Base-by-base conservation (phyloP, 805 yeast genomes). In the Kluyveromyces dobzhanskii region DNA sequence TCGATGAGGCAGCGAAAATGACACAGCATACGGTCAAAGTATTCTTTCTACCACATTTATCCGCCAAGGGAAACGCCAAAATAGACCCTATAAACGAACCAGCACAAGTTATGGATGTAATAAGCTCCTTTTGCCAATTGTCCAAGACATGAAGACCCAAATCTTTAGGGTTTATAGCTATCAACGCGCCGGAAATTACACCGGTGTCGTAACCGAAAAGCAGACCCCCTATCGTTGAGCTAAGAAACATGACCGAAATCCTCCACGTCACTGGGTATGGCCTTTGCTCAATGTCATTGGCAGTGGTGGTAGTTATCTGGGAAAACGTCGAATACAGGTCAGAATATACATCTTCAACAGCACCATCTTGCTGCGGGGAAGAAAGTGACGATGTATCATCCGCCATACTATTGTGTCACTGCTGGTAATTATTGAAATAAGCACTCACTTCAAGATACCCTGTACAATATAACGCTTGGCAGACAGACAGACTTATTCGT, bases 121-220 rank as follows among this genome's bases (percentile, higher is more conserved):
- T 65, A 30, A 52, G 33, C 51, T 58, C 80, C 63, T 49, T 64
- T 45, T 54, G 62, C 37, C 46, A 61, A 29, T 48, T 50, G 4
- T 61, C 59, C 43, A 62, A 66, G 51, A 35, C 52, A 45, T 48
- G 58, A 44, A 44, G 45, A 27, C 53, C 56, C 23, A 65, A 52
- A 59, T 59, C 66, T 4, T 56, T 49, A 34, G 76, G 73, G 26
- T 47, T 44, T 25, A 71, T 41, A 61, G 69, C 66, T 34, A 74
- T 57, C 23, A 77, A 65, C 35, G 76, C 75, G 17, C 80, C 79
- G 7, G 80, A 73, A 30, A 76, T 74, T 31, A 79, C 73, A 35
- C 81, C 82, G 10, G 82, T 76, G 48, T 76, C 81, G 50, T 75
- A 77, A 11, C 84, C 84, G 50, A 76, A 76, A 37, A 76, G 68